phyloP scores from a whole-genome alignment of 1,284 basidiomycete genomes.

The Ustilago crameri region DNA sequence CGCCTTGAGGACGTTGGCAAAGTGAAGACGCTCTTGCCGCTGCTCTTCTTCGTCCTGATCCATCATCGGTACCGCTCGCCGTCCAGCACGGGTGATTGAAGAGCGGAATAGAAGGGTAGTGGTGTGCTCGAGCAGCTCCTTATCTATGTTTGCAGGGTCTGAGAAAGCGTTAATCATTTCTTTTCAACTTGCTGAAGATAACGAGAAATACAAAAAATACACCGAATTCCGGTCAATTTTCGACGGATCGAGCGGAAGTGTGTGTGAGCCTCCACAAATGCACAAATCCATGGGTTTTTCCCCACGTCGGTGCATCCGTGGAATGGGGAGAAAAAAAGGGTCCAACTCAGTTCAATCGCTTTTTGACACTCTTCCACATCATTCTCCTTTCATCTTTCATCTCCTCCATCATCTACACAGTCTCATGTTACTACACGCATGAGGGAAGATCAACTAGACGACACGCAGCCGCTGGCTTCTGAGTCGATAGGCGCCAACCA shows the following conservation, averaged over 20 bases:
- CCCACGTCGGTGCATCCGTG: too few relatives aligned
- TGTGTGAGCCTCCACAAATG: too few relatives aligned
- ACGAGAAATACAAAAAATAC: too few relatives aligned
- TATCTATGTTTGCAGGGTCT: not conserved
- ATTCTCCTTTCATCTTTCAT: not conserved
- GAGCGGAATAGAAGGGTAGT: not conserved
- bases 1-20: constrained; percentile 58
- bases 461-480: constrained; percentile 5
- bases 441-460: constrained; percentile 12
- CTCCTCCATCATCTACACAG: not conserved
- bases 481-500: not conserved
- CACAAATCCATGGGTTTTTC: too few relatives aligned
- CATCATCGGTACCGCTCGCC: not conserved
- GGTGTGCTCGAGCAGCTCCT: constrained; percentile 1
- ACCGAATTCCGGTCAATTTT: too few relatives aligned
- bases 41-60: constrained; percentile 28
- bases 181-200: too few relatives aligned
- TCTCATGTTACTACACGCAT: constrained; percentile 23
- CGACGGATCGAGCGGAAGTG: too few relatives aligned
- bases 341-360: not conserved
- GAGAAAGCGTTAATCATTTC: too few relatives aligned
- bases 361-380: not conserved
- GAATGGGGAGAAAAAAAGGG: too few relatives aligned
- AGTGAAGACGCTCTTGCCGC: constrained; percentile 57
- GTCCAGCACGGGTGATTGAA: not conserved